A percentile compares a stretch with the other conserved stretches of the same genome.
These are phyloP conservation scores for Paecilomyces sp. DNA, from an alignment of 2,329 filamentous ascomycete genomes.

Conservation along the genomic window DNA sequence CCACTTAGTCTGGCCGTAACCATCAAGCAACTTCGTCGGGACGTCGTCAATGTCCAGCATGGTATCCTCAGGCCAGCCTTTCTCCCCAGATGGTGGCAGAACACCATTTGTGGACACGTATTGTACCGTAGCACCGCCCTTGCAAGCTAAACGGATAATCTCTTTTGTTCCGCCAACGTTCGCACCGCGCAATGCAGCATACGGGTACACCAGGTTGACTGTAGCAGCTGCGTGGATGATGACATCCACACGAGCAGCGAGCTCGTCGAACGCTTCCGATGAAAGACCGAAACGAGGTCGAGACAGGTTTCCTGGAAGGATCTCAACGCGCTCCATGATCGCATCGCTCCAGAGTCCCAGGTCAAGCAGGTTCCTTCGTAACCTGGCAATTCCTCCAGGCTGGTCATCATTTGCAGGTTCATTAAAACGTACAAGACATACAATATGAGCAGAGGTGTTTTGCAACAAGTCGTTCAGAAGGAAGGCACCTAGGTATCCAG, in stretches of 20 bases:
- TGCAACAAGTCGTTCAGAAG: slow-evolving; percentile 62
- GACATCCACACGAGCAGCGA: slow-evolving; percentile 61
- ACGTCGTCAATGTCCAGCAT: slow-evolving; percentile 63
- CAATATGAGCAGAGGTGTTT: slow-evolving; percentile 59
- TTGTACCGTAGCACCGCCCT: slow-evolving; percentile 63
- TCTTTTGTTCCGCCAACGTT: slow-evolving; percentile 77
- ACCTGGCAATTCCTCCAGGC: slow-evolving; percentile 61
- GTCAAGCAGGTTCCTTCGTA: slow-evolving; percentile 71
- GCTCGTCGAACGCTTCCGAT: slow-evolving; percentile 56
- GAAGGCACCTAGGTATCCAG: slow-evolving; percentile 70
- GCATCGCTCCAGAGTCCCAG: slow-evolving; percentile 70
- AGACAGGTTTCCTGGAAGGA: slow-evolving; percentile 66
- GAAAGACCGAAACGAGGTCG: slow-evolving; percentile 62
- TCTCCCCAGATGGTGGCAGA: slow-evolving; percentile 56
- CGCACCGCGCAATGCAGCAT: slow-evolving; percentile 64
- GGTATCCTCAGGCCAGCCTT: slow-evolving; percentile 64
- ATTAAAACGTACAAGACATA: slow-evolving; percentile 67
- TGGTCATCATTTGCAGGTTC: slow-evolving; percentile 59
- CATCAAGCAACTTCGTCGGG: slow-evolving; percentile 60
- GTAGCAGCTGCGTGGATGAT: slow-evolving; percentile 72
- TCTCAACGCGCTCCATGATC: slow-evolving; percentile 70
- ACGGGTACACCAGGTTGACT: slow-evolving; percentile 75
- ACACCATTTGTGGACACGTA: slow-evolving; percentile 78
- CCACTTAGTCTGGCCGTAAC: slow-evolving; percentile 77
- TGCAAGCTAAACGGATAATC: slow-evolving; percentile 62